phyloP scores from a whole-genome alignment of 306 rosid genomes.

The Vigna nakashimae region DNA sequence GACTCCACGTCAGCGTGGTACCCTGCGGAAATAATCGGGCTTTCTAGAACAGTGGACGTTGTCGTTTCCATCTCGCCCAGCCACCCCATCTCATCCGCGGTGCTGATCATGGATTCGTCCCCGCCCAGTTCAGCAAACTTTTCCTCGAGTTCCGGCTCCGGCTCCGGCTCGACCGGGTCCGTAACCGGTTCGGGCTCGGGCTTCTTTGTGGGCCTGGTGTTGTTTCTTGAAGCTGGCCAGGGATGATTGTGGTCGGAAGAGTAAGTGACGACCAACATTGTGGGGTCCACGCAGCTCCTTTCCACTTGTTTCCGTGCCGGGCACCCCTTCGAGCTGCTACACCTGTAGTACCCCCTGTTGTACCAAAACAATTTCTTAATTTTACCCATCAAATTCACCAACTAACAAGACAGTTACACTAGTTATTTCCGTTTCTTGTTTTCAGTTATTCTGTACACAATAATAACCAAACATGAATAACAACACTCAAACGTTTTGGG shows the following conservation, averaged over 20 bases:
- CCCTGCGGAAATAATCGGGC: slow-evolving; percentile 61
- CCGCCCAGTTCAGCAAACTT: slow-evolving; percentile 37
- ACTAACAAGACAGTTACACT: neutral
- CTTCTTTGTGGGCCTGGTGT: slow-evolving; percentile 39
- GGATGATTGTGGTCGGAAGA: slow-evolving; percentile 91
- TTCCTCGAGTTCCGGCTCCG: slow-evolving; percentile 36
- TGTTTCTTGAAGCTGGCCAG: slow-evolving; percentile 72
- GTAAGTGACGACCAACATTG: slow-evolving; percentile 85
- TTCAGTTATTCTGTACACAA: neutral
- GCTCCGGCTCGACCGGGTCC: slow-evolving; percentile 40
- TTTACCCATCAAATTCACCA: neutral
- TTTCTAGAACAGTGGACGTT: slow-evolving; percentile 62
- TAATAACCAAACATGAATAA: neutral
- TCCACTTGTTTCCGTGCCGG: slow-evolving; percentile 98
- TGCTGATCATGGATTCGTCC: slow-evolving; percentile 43
- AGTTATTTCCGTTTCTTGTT: neutral
- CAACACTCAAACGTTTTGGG: neutral
- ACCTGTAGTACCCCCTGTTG: slow-evolving; percentile 92
- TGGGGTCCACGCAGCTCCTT: slow-evolving; percentile 83
- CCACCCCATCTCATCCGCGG: slow-evolving; percentile 71
- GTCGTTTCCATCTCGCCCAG: slow-evolving; percentile 71
- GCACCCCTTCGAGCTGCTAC: slow-evolving; percentile 94
- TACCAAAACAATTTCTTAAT: slow-evolving; percentile 22
- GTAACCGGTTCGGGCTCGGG: slow-evolving; percentile 27
- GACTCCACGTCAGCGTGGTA: slow-evolving; percentile 51